A percentile compares a stretch with the other conserved stretches of the same genome.
These are phyloP conservation scores for Penicillium sp. DNA, from an alignment of 2,329 filamentous ascomycete species.

Conservation along the genomic window DNA sequence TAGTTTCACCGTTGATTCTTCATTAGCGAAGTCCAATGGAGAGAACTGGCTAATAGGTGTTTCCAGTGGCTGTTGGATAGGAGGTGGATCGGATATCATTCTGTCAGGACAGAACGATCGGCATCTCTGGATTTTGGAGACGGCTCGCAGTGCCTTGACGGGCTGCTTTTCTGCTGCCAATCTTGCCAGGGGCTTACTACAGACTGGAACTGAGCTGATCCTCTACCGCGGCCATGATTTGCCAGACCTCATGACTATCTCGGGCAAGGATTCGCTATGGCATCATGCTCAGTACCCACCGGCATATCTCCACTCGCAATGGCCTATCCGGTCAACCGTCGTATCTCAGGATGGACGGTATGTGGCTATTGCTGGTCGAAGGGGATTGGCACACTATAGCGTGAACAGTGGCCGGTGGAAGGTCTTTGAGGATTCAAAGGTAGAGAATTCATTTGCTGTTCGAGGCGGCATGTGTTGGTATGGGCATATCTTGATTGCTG, in stretches of 20 bases:
- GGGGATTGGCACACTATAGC: conserved; percentile 93
- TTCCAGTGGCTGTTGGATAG: conserved; percentile 77
- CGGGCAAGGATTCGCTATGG: conserved; percentile 91
- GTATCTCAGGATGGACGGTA: conserved; percentile 92
- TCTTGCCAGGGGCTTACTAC: conserved; percentile 81
- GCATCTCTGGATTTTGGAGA: conserved; percentile 82
- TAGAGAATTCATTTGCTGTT: conserved; percentile 89
- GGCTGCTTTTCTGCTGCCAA: conserved; percentile 91
- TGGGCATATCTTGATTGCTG: conserved; percentile 89
- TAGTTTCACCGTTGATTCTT: conserved; percentile 72
- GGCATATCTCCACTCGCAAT: conserved; percentile 83
- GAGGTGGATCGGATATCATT: conserved; percentile 81
- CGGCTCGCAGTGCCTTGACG: conserved; percentile 89
- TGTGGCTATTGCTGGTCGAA: conserved; percentile 88
- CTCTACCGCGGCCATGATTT: conserved; percentile 92
- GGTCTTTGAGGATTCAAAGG: conserved; percentile 75
- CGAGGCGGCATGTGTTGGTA: conserved; percentile 99
- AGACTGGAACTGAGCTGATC: conserved; percentile 84
- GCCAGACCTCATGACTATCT: conserved; percentile 85
- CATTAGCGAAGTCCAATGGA: conserved; percentile 63
- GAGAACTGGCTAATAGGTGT: conserved; percentile 86
- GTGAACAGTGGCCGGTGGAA: conserved; percentile 94
- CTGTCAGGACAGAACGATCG: conserved; percentile 70
- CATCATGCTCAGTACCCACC: conserved; percentile 85
- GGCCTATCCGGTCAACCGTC: conserved; percentile 85